Evolutionary conservation across 108 stramenopile species (phyloP), one percentile per base, ranked within the genome.

Genomic region (Craspedostauros australis): DNA sequence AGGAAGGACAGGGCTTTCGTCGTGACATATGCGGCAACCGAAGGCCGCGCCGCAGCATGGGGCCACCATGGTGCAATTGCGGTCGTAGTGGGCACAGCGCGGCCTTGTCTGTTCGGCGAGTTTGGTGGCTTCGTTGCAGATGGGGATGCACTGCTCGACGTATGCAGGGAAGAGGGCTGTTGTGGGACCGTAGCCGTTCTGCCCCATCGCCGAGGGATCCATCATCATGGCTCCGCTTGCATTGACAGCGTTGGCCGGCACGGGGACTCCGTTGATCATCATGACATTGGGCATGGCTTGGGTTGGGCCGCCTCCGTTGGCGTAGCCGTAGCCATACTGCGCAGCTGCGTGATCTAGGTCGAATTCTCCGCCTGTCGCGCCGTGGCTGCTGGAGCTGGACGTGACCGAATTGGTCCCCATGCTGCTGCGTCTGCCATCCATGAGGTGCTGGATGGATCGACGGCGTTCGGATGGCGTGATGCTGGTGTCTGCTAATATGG

Each of bases 11-110:
- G 81, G 74, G 40, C 69, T 69, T 48, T 91, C 90, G 53, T 91
- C 86, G 65, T 91, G 90, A 60, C 90, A 91, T 34, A 91, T 88
- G 1, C 90, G 84, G 63, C 90, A 91, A 20, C 90, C 90, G 75
- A 91, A 87, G 25, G 82, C 82, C 29, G 80, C 51, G 24, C 90
- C 90, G 69, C 90, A 91, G 41, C 90, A 91, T 19, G 86, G 90
- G 38, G 75, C 62, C 31, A 91, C 66, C 39, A 91, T 76, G 30
- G 90, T 79, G 55, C 90, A 91, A 31, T 84, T 81, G 23, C 90
- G 32, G 22, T 86, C 72, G 50, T 91, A 91, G 53, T 91, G 90
- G 21, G 32, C 51, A 48, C 90, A 91, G n/a, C 51, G 62, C 6
- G 86, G 90, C 30, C 90, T 80, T 18, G 77, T 69, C 45, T 60